These are phyloP conservation scores for Candida silvicultrix DNA, from an alignment of 805 yeast genomes.

Conservation along the genomic window DNA sequence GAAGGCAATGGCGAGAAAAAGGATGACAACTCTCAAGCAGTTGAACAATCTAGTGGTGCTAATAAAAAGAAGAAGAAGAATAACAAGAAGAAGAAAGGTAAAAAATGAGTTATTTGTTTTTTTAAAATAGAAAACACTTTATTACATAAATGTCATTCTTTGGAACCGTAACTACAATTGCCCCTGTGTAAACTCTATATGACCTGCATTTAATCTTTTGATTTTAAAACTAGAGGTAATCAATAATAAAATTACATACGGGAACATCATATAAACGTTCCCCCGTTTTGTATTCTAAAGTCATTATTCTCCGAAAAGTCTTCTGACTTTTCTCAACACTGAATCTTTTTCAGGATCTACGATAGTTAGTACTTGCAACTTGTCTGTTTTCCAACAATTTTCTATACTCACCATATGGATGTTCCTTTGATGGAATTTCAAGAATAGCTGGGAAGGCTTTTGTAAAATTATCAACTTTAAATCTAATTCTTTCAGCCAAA, in stretches of 20 bases:
- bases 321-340: constrained; percentile 87
- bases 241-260: constrained; percentile 1
- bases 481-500: constrained; percentile 84
- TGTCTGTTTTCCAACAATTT: too few relatives aligned
- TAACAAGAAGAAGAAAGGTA: constrained; percentile 29
- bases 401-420: constrained; percentile 70
- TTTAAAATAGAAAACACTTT: too few relatives aligned
- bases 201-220: constrained; percentile 2
- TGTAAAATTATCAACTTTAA: constrained; percentile 73
- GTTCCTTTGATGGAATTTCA: constrained; percentile 97
- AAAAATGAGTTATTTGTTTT: constrained; percentile 15
- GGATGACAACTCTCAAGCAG: constrained; percentile 1
- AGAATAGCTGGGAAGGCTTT: constrained; percentile 93
- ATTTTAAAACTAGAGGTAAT: constrained; percentile 9
- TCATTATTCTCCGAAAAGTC: constrained; percentile 85
- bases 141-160: too few relatives aligned
- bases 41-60: background rate
- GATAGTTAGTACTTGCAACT: too few relatives aligned
- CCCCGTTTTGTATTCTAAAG: too few relatives aligned
- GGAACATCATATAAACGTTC: background rate
- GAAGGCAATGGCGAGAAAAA: constrained; percentile 2
- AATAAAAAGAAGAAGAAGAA: constrained; percentile 28
- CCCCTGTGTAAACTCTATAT: background rate
- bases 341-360: constrained; percentile 94
- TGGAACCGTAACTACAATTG: too few relatives aligned